Evolutionary conservation across 768 basidiomycete species (phyloP).

Genomic region (Hericium erinaceus): DNA sequence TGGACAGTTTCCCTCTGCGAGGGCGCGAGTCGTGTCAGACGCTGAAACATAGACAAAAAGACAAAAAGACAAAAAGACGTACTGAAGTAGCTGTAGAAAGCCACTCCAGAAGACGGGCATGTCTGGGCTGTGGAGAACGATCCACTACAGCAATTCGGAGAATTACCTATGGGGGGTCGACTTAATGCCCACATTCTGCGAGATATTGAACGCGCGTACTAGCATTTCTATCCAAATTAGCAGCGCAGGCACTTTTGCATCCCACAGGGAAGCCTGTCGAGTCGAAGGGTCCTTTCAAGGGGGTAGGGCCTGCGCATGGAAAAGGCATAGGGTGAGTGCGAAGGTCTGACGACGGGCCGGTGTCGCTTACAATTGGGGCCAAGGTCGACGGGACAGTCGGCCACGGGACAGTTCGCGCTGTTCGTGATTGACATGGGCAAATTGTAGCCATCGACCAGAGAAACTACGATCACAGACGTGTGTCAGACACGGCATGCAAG

Average conservation of each 20-base stretch:
- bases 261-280: conserved; percentile 23
- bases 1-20: conserved; percentile 32
- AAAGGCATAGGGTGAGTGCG: too few relatives aligned
- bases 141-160: conserved; percentile 27
- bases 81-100: conserved; percentile 40
- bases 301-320: conserved; percentile 15
- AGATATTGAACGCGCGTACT: conserved; percentile 9
- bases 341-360: too few relatives aligned
- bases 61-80: conserved; percentile 8
- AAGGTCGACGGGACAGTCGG: conserved; percentile 55
- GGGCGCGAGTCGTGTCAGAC: neutral
- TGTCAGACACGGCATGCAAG: neutral
- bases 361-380: conserved; percentile 34
- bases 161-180: conserved; percentile 14
- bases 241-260: conserved; percentile 24
- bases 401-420: conserved; percentile 42
- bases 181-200: neutral
- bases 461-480: conserved; percentile 7
- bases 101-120: conserved; percentile 35
- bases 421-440: conserved; percentile 51
- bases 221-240: conserved; percentile 20
- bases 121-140: conserved; percentile 20
- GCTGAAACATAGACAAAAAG: neutral
- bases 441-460: conserved; percentile 31
- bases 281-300: conserved; percentile 22